Evolutionary conservation across 805 yeast genomes (phyloP), one percentile per base, ranked within the genome.

Genomic region (Kregervanrija pseudodelftensis): DNA sequence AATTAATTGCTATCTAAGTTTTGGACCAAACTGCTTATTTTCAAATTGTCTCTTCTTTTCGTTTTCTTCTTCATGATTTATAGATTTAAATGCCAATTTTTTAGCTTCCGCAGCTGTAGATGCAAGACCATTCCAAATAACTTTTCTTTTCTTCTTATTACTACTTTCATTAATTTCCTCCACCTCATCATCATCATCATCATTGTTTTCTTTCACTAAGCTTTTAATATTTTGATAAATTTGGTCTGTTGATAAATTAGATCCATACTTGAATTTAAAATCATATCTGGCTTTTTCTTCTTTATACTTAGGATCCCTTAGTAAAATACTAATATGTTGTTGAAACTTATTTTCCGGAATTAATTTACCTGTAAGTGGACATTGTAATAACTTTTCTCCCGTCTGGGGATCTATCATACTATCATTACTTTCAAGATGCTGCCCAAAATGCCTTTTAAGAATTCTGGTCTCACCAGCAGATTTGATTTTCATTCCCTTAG

Each of bases 261-360:
- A 46, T 11, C 58, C 59, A 36, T 51, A 54, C 56, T 72, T 70
- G 50, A 79, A 77, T 58, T 82, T 82, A 15, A 68, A 61, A 51
- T 81, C 76, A 59, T 74, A 83, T 43, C 76, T 73, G 36, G 70
- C 76, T 55, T 78, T 80, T 60, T 87, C 88, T 45, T 78, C 79
- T 51, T 78, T 74, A 64, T 85, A 86, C 51, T 77, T 70, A 3
- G 96, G 95, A 61, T 90, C 95, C 38, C 90, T 65, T 33, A 86
- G 67, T 44, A 84, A 67, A 12, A 80, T 74, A 47, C 77, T 74
- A 52, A 90, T 68, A 59, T 91, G 97, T 49, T 73, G 74, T 48
- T 77, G 82, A 57, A 84, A 87, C 49, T 81, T 68, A 36, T 73
- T 70, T 53, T 85, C 93, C 0, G 90, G 83, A 1, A 90, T 74